phyloP scores from a whole-genome alignment of 257 asterid species.

The Coffea eugenioides region DNA sequence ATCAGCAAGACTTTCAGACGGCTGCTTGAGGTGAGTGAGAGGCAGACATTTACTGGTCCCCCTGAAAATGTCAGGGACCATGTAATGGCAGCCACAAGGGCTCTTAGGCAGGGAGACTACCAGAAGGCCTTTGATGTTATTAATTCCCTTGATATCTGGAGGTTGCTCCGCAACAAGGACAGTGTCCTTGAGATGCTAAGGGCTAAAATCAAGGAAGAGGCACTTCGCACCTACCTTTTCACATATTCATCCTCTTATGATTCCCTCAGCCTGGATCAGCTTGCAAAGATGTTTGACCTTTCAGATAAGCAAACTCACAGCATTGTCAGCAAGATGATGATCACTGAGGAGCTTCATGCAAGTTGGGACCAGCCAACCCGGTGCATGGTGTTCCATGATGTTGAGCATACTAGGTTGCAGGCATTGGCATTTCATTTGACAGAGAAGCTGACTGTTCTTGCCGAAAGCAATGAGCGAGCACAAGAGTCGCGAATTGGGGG shows the following conservation, averaged over 20 bases:
- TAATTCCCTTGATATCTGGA: conserved; percentile 82
- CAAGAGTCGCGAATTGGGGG: conserved; percentile 74
- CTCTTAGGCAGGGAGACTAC: conserved; percentile 80
- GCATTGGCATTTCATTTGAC: conserved; percentile 76
- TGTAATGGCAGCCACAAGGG: conserved; percentile 89
- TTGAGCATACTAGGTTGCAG: conserved; percentile 76
- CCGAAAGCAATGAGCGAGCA: conserved; percentile 86
- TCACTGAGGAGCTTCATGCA: conserved; percentile 85
- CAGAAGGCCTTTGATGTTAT: conserved; percentile 64
- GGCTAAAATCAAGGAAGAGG: conserved; percentile 87
- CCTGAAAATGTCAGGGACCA: conserved; percentile 98
- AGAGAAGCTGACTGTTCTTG: conserved; percentile 71
- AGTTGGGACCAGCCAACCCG: conserved; percentile 93
- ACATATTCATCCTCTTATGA: conserved; percentile 73
- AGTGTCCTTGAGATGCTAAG: conserved; percentile 71
- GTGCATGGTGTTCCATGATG: conserved; percentile 82
- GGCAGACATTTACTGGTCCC: conserved; percentile 89
- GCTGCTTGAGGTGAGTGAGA: conserved; percentile 76
- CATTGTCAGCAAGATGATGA: conserved; percentile 82
- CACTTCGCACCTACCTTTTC: conserved; percentile 81
- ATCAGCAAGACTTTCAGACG: conserved; percentile 81
- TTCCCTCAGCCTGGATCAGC: conserved; percentile 71
- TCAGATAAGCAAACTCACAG: conserved; percentile 64
- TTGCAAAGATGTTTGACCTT: conserved; percentile 79
- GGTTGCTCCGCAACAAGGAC: conserved; percentile 67